Evolutionary conservation across 2,329 filamentous ascomycete species (phyloP), one percentile per base, ranked within the genome.

Genomic region (Tolypocladium endophyticum): DNA sequence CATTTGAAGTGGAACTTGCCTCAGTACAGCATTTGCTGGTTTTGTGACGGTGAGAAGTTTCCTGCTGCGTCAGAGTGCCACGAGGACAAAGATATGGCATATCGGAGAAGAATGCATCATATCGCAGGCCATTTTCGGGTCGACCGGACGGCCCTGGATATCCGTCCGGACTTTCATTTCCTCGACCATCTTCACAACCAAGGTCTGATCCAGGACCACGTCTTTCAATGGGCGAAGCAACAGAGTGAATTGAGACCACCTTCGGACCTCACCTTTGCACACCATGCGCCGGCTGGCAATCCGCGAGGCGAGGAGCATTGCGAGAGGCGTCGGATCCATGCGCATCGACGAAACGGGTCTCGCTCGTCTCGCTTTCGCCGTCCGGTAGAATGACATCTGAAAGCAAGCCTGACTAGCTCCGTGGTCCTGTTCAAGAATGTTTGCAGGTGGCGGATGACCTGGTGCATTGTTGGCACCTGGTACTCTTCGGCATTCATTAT

Each of bases 81-180:
- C 0, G 62, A 60, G 0, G 64, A 66, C 20, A 61, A 57, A 12
- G 53, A 56, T n/a, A 53, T 58, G 2, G 65, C 71, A 39, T 80
- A 78, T 59, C 38, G 60, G 0, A 23, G 62, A 1, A 75, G 82
- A 2, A 79, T 85, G 78, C 36, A 66, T 3, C 83, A 86, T 63
- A 79, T 84, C 56, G 73, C 69, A 0, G 59, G 60, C 0, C 82
- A 85, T 61, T 72, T 81, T 47, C 58, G 66, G 16, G 47, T 68
- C 3, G 71, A 69, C 0, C 59, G 64, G 7, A 64, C 59, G 9
- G 59, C 54, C 0, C 35, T 62, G 0, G 23, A 72, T 4, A 70
- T 70, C 56, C 69, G 74, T 1, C 74, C 72, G 3, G 80, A 82
- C 59, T 76, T 73, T 55, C 63, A 61, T 36, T 64, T 81, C 30